Evolutionary conservation across 805 yeast genomes (phyloP), one percentile per base, ranked within the genome.

Genomic region (Yamadazyma phyllophila): DNA sequence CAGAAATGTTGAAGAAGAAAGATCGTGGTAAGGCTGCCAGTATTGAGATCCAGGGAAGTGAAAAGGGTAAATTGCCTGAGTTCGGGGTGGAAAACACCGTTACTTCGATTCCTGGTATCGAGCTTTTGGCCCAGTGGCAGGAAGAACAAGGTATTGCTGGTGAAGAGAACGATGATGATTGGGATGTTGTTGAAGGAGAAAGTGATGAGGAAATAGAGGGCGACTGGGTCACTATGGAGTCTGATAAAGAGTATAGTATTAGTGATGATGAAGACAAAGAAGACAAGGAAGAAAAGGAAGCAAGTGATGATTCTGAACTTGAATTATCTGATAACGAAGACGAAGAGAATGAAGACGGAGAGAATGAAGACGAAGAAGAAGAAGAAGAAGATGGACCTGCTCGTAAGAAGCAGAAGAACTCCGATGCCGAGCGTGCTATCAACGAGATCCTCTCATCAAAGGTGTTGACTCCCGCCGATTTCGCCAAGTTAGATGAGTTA

Each of bases 391-490:
- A 43, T 20, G 24, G 24, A 20, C 36, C 45, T 26, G 14, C 44
- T 7, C 55, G 16, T 6, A 30, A 34, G 65, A 72, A 32, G 77
- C 34, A 42, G 16, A 42, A 42, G 17, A 58, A 20, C 24, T 20
- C 24, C 24, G 24, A 20, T 20, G 3, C 48, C 10, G 51, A 68
- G 33, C 59, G 56, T 14, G 51, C 48, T 8, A 39, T 51, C 71
- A 69, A 74, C 45, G 81, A 81, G 46, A 54, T 88, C 52, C 85
- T 83, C 32, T 76, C 86, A n/a, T 77, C 81, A 40, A 81, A 86
- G 55, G 85, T 94, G 49, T 76, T 94, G 55, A 94, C 99, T 0
- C 99, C 99, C 16, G 97, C 98, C 0, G 99, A 94, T 72, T 94
- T 91, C 62, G 96, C 96, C 51, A 92, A 92, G 67, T 76, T 94